A percentile compares a stretch with the other conserved stretches of the same genome.
Conservation (phyloP, 2,329 filamentous ascomycete species). For the Fusarium siculi region DNA sequence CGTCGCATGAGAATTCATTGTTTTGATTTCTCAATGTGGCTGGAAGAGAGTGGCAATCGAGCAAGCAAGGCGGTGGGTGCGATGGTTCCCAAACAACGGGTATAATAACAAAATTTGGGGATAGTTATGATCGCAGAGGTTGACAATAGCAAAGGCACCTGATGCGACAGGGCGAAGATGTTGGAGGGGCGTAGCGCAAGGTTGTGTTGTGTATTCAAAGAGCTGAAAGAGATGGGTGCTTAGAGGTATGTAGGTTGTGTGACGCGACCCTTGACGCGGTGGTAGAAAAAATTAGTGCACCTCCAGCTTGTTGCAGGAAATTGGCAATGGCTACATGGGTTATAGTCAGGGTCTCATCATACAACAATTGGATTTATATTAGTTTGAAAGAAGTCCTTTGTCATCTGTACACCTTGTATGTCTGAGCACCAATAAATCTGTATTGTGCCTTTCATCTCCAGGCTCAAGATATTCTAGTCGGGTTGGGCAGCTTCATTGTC, state of each 20-base stretch:
- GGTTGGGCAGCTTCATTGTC: background rate
- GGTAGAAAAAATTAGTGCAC: conserved; percentile 16
- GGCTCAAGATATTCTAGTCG: background rate
- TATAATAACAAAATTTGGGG: conserved; percentile 11
- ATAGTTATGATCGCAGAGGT: conserved; percentile 29
- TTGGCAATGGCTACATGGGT: background rate
- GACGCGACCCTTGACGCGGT: conserved; percentile 27
- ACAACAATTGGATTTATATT: background rate
- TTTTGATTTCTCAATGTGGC: conserved; percentile 27
- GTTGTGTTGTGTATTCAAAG: conserved; percentile 27
- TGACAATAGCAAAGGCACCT: conserved; percentile 3
- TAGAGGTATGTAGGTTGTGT: conserved; percentile 38
- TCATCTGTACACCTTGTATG: background rate
- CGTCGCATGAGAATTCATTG: conserved; percentile 53
- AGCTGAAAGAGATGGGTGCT: conserved; percentile 5
- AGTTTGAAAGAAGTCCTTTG: background rate
- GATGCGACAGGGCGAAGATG: conserved; percentile 13
- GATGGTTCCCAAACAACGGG: background rate
- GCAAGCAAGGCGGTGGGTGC: conserved; percentile 17
- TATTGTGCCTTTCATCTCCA: background rate
- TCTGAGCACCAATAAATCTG: background rate
- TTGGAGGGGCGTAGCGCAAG: conserved; percentile 36
- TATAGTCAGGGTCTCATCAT: background rate
- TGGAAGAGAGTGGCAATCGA: conserved; percentile 18
- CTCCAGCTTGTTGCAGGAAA: background rate